A percentile compares a stretch with the other conserved stretches of the same genome.
phyloP scores from a whole-genome alignment of 331 rosid genomes.

The Quercus lobata region DNA sequence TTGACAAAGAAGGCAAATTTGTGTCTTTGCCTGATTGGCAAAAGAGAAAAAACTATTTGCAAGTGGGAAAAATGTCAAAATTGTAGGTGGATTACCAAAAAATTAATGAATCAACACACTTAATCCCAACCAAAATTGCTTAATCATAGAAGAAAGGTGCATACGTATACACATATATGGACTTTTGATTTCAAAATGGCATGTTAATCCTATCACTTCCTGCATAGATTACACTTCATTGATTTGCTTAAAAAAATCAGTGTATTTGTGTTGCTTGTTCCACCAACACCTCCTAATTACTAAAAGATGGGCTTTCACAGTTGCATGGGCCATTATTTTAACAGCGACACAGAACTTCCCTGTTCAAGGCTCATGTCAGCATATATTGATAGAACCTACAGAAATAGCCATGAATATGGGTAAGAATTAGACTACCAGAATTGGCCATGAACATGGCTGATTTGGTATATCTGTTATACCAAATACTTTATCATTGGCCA shows the following conservation, averaged over 20 bases:
- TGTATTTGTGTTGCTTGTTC: background rate
- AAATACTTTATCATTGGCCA: no score
- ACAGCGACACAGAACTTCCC: no score
- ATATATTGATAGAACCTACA: background rate
- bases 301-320: no score
- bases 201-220: background rate
- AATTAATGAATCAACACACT: background rate
- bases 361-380: background rate
- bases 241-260: background rate
- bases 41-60: background rate
- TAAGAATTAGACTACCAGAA: no score
- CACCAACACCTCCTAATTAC: no score
- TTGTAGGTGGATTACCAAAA: background rate
- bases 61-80: background rate
- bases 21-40: no score
- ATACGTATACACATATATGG: background rate
- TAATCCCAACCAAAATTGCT: background rate
- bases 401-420: background rate
- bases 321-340: no score
- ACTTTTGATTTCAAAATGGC: background rate
- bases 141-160: background rate
- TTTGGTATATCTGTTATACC: no score
- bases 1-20: no score
- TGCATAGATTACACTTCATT: background rate
- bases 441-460: no score